Evolutionary conservation across 2,329 filamentous ascomycete genomes (phyloP), one percentile per base, ranked within the genome.

Genomic region (Talaromyces marneffei): DNA sequence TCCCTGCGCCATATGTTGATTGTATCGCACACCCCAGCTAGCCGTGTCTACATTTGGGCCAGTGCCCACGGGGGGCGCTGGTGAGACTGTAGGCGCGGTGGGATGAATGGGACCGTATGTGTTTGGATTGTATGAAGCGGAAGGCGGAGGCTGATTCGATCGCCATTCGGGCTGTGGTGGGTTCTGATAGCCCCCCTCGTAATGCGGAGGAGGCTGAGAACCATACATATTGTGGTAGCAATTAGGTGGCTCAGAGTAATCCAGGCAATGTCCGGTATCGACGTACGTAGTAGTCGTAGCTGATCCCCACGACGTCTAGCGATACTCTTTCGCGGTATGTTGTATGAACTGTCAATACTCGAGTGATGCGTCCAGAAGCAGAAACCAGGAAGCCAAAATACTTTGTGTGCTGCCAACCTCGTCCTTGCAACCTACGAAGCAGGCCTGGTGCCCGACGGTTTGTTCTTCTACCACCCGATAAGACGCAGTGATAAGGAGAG

Each of bases 1-100:
- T 9, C 35, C 57, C 20, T 59, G 56, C 25, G 56, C 42, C n/a
- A 40, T 65, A 59, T 71, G 57, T 16, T 66, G 72, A 61, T 77
- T 78, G 63, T 76, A 79, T 58, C 73, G 72, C 50, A 79, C 77
- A 27, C 77, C 78, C 78, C 77, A 80, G 16, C 67, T 66, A 16
- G 73, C 70, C 14, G 75, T 75, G 64, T 78, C 73, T 23, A 68
- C 37, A 37, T 60, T 46, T 59, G 50, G 57, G 53, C 62, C 66
- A 25, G 66, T 54, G 10, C 62, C 63, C 8, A 66, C 66, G 25
- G 71, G 66, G 10, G 62, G 57, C 8, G 63, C 61, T 5, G 67
- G 67, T 31, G 71, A 66, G 14, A 61, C 35, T 18, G 58, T 62
- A 14, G 62, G 57, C 23, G 65, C 52, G 12, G 67, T 31, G 20